phyloP scores from a whole-genome alignment of 1,284 basidiomycete genomes.

The Ustilago vetiveriae region DNA sequence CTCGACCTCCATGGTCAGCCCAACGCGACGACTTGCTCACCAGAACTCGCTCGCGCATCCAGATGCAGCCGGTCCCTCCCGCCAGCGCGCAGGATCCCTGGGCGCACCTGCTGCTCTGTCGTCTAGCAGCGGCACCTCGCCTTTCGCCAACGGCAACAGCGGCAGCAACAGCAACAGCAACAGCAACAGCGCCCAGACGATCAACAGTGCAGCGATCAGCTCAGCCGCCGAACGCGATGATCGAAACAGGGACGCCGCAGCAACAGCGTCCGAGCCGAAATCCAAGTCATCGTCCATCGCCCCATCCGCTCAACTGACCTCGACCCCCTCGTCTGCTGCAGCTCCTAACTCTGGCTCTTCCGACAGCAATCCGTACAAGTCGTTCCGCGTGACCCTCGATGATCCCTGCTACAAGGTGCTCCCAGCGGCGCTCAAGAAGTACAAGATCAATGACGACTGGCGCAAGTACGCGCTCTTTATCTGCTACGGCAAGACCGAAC shows the following conservation, averaged over 20 bases:
- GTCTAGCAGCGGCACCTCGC: constrained; percentile 1
- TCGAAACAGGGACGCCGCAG: constrained; percentile 17
- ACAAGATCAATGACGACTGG: constrained; percentile 99
- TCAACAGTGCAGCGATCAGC: not conserved
- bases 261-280: constrained; percentile 3
- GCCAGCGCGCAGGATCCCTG: constrained; percentile 32
- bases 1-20: constrained; percentile 30
- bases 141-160: constrained; percentile 6
- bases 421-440: constrained; percentile 96
- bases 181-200: not conserved
- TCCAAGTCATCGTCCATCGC: constrained; percentile 9
- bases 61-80: constrained; percentile 17
- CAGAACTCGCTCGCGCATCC: constrained; percentile 27
- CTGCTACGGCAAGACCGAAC: constrained; percentile 88
- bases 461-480: constrained; percentile 99
- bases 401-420: constrained; percentile 98
- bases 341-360: constrained; percentile 19
- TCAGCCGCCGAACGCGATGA: constrained; percentile 16
- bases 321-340: constrained; percentile 7
- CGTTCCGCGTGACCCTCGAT: constrained; percentile 75
- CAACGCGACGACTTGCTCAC: constrained; percentile 42
- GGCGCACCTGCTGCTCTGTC: constrained; percentile 11
- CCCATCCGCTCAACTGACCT: constrained; percentile 4
- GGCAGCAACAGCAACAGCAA: not conserved
- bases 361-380: constrained; percentile 67